Evolutionary conservation across 225 moss, liverwort and hornwort genomes (phyloP).

Genomic region (Antitrichia curtipendula): DNA sequence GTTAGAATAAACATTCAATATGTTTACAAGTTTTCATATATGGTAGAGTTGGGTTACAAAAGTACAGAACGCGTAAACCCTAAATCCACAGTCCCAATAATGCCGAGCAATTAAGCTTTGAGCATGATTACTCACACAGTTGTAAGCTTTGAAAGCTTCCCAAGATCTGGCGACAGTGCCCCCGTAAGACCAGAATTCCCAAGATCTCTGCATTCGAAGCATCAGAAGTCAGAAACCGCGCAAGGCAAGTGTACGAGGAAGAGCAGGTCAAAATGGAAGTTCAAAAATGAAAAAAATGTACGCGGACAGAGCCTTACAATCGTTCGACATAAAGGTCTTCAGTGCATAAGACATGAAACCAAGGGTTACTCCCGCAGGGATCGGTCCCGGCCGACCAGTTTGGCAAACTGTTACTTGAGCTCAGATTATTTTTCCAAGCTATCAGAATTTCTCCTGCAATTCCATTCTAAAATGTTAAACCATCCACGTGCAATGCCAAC

Average conservation of each 20-base stretch:
- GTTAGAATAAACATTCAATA: background rate
- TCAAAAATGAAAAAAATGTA: background rate
- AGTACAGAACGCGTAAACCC: background rate
- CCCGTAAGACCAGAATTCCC: background rate
- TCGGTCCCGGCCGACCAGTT: background rate
- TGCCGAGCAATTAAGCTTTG: background rate
- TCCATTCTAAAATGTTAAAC: background rate
- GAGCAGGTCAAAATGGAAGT: background rate
- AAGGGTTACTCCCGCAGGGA: conserved; percentile 17
- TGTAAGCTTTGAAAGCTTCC: background rate
- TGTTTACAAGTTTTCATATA: background rate
- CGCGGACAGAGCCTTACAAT: background rate
- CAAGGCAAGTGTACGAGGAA: background rate
- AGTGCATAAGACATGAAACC: background rate
- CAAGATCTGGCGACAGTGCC: background rate
- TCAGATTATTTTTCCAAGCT: background rate
- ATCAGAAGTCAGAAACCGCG: background rate
- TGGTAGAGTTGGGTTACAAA: background rate
- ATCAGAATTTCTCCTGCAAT: background rate
- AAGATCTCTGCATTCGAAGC: conserved; percentile 16
- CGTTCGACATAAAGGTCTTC: rapidly evolving
- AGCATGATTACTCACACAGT: background rate
- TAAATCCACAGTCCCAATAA: background rate
- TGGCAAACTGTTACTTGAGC: background rate
- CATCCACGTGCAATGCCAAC: background rate